These are phyloP conservation scores for Psilocybe sp. DNA, from an alignment of 768 basidiomycete species.

Conservation along the genomic window DNA sequence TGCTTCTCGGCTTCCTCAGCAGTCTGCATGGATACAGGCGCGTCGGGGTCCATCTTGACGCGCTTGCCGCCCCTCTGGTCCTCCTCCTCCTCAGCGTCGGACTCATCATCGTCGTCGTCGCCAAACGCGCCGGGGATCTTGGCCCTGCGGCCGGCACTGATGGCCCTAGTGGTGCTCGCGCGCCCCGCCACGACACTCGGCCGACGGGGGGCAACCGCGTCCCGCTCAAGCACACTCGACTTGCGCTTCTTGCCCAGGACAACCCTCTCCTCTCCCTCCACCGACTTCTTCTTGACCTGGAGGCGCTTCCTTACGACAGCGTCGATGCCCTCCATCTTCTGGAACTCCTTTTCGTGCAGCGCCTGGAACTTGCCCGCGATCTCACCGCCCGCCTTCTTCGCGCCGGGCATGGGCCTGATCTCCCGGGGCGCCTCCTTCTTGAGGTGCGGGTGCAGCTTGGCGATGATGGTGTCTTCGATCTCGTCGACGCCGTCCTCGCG, in stretches of 20 bases:
- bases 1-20: constrained; percentile 29
- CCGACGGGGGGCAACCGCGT: constrained; percentile 17
- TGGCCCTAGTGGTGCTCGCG: constrained; percentile 41
- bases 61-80: constrained; percentile 34
- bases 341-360: constrained; percentile 62
- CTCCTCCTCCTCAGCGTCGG: constrained; percentile 34
- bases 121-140: constrained; percentile 60
- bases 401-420: constrained; percentile 28
- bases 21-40: constrained; percentile 5
- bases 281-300: constrained; percentile 11
- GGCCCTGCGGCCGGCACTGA: constrained; percentile 43
- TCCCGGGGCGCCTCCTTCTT: constrained; percentile 18
- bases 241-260: constrained; percentile 43
- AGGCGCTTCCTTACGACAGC: constrained; percentile 28
- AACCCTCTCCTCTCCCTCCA: constrained; percentile 17
- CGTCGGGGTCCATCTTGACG: constrained; percentile 33
- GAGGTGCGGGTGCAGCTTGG: constrained; percentile 32
- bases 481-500: constrained; percentile 52
- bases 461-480: constrained; percentile 44
- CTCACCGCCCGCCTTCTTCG: constrained; percentile 20
- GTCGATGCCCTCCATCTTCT: constrained; percentile 77
- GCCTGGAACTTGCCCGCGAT: constrained; percentile 50
- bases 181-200: constrained; percentile 25
- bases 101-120: constrained; percentile 43
- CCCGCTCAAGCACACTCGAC: constrained; percentile 47